Evolutionary conservation across 2,329 filamentous ascomycete species (phyloP).

Genomic region (Colletotrichum caudatum): DNA sequence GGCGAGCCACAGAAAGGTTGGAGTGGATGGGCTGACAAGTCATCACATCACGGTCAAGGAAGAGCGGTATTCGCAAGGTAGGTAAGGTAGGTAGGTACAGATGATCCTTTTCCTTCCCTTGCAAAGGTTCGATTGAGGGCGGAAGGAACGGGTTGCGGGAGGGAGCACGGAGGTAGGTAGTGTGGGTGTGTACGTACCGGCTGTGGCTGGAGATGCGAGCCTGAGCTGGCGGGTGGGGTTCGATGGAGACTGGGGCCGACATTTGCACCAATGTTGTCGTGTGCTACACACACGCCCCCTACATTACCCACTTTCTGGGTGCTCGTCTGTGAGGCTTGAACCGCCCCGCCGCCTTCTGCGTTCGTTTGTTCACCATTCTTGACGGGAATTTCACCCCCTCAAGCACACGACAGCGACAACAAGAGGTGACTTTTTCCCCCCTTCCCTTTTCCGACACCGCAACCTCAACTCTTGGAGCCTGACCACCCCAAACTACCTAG

Average conservation of each 20-base stretch:
- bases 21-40: conserved; percentile 38
- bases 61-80: background rate
- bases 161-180: background rate
- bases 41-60: conserved; percentile 32
- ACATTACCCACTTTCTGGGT: conserved; percentile 38
- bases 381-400: conserved; percentile 30
- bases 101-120: conserved; percentile 14
- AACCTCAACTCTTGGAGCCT: conserved; percentile 27
- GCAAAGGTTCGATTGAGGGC: conserved; percentile 2
- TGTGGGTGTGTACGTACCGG: background rate
- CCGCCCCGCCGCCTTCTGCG: conserved; percentile 18
- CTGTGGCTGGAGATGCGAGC: conserved; percentile 30
- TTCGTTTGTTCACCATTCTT: conserved; percentile 19
- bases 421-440: background rate
- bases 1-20: conserved; percentile 16
- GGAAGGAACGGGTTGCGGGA: conserved; percentile 5
- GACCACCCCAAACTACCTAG: conserved; percentile 9
- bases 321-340: conserved; percentile 31
- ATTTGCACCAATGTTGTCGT: background rate
- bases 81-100: background rate
- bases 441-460: conserved; percentile 10
- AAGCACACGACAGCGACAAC: conserved; percentile 25
- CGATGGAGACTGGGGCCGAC: background rate
- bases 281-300: conserved; percentile 30
- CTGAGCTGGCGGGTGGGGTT: conserved; percentile 24